Evolutionary conservation across 2,329 filamentous ascomycete species (phyloP).

Genomic region (Emergomyces africanus): DNA sequence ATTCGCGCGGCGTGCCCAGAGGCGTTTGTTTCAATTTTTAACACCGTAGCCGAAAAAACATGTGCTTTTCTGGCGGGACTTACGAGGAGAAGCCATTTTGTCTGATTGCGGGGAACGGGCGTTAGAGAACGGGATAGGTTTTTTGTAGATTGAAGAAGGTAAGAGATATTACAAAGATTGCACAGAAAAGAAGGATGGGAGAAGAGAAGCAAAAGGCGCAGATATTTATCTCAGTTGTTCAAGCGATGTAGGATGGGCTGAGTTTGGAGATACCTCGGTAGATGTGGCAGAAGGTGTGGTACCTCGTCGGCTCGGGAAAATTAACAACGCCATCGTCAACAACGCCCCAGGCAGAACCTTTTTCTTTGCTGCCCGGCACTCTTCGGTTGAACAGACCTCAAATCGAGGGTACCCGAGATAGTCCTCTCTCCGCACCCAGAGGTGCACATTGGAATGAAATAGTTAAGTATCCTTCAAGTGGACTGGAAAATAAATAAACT

Average conservation of each 20-base stretch:
- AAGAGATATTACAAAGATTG: not conserved
- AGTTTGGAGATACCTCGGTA: not conserved
- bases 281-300: not conserved
- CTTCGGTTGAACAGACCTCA: not conserved
- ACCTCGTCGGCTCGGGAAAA: not conserved
- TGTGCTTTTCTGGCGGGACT: conserved; percentile 23
- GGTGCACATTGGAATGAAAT: not conserved
- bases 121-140: not conserved
- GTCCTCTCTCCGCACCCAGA: not conserved
- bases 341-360: too few relatives aligned
- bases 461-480: not conserved
- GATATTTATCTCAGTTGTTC: not conserved
- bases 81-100: conserved; percentile 69
- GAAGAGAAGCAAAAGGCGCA: not conserved
- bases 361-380: not conserved
- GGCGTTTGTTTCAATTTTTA: not conserved
- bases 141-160: not conserved
- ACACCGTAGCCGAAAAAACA: conserved; percentile 2
- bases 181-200: not conserved
- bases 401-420: not conserved
- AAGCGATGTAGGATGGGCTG: not conserved
- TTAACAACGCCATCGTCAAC: too few relatives aligned
- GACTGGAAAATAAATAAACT: not conserved
- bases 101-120: not conserved
- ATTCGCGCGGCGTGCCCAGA: not conserved